Base-by-base conservation (phyloP, 371 early-diverging fungal species). In the Syncephalastrum monosporum region DNA sequence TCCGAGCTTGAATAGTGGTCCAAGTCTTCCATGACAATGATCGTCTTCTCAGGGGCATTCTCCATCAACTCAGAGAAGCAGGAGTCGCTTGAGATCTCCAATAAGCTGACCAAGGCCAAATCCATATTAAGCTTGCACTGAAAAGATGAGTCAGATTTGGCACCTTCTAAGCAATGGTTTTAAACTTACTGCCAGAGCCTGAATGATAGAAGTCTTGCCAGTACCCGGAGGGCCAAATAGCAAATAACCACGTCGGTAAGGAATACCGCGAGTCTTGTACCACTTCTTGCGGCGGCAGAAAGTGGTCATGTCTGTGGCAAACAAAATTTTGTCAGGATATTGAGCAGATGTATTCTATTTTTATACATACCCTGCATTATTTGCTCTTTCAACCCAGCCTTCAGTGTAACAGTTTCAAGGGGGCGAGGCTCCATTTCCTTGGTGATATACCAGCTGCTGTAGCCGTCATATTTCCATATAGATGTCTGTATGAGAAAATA, bases 11-110 rank as follows among this genome's bases (percentile, higher is more conserved):
- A 42, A 52, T 48, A 73, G 19, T 67, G 97, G 3, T 99, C 97
- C 52, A 99, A 85, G 69, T 99, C 99, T 72, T 99, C 99, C 50
- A 99, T 85, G 53, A 99, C 76, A 24, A 98, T 71, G 16, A 99
- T 75, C 47, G 92, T 88, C 24, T 96, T 67, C n/a, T 83, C 80
- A 14, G 99, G 98, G n/a, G 88, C 82, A 33, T 90, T 86, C 19
- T 85, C 85, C 55, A 99, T 79, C 65, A 95, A 72, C 24, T 89
- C 87, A 23, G 82, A 82, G 21, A 96, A 81, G 21, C 92, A 84
- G 65, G 94, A 87, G 72, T 94, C 94, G 27, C 92, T 88, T 72
- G 89, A 59, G 33, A 88, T 76, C 62, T 92, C 92, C 59, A 82
- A 80, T 53, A 89, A 85, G 77, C 88, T 96, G 80, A 91, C 79